These are phyloP conservation scores for Rhododendron simsii DNA, from an alignment of 148 eudicot genomes.

Conservation along the genomic window DNA sequence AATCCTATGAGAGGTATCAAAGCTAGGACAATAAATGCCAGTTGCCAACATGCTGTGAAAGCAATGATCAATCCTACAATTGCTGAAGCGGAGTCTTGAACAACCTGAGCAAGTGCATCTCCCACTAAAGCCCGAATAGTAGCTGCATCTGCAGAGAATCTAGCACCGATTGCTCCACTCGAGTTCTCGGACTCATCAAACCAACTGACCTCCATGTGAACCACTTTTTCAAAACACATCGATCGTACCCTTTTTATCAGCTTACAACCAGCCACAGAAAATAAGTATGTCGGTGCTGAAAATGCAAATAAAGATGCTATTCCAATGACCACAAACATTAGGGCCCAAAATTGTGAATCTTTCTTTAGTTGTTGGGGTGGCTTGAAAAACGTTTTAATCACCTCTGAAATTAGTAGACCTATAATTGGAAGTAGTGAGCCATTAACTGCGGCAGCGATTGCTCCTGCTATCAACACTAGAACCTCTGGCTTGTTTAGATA, in stretches of 20 bases:
- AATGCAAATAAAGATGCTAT: slow-evolving; percentile 22
- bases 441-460: slow-evolving; percentile 31
- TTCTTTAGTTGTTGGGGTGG: slow-evolving; percentile 26
- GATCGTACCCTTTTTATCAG: slow-evolving; percentile 8
- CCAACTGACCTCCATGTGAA: slow-evolving; percentile 2
- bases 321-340: slow-evolving; percentile 32
- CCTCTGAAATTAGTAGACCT: slow-evolving; percentile 27
- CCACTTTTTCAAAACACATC: slow-evolving; percentile 53
- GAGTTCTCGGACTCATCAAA: neutral
- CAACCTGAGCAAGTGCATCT: neutral
- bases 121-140: neutral
- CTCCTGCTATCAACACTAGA: slow-evolving; percentile 39
- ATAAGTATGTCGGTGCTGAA: slow-evolving; percentile 36
- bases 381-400: slow-evolving; percentile 35
- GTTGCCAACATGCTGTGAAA: neutral
- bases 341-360: slow-evolving; percentile 45
- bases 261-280: slow-evolving; percentile 50
- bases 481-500: slow-evolving; percentile 55
- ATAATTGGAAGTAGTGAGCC: slow-evolving; percentile 43
- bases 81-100: neutral
- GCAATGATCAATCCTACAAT: neutral
- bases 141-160: neutral
- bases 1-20: neutral
- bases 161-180: neutral
- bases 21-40: neutral